These are phyloP conservation scores for Aspergillus ochraceoroseus DNA, from an alignment of 2,329 filamentous ascomycete genomes.

Conservation along the genomic window DNA sequence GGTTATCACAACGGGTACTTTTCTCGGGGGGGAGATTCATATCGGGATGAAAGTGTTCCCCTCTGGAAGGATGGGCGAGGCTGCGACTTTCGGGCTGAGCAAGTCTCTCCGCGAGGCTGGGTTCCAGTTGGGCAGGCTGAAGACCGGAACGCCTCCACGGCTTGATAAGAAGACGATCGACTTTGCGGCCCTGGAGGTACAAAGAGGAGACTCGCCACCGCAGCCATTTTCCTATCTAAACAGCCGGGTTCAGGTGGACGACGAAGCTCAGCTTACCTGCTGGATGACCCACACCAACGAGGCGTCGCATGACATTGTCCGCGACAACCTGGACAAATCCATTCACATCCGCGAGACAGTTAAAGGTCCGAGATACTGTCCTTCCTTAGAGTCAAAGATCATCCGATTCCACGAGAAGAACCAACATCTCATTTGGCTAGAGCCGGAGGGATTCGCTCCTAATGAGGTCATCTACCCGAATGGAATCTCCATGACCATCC, in stretches of 20 bases:
- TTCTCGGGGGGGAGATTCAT: conserved; percentile 92
- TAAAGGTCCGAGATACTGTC: conserved; percentile 90
- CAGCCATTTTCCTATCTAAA: conserved; percentile 90
- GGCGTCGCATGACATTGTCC: conserved; percentile 73
- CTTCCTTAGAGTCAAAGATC: conserved; percentile 90
- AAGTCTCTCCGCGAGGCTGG: conserved; percentile 84
- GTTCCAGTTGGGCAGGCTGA: conserved; percentile 81
- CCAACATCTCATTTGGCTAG: conserved; percentile 88
- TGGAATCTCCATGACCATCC: conserved; percentile 94
- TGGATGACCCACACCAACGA: conserved; percentile 83
- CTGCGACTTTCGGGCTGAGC: conserved; percentile 85
- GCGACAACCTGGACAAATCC: conserved; percentile 87
- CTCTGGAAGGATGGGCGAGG: conserved; percentile 87
- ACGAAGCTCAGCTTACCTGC: conserved; percentile 74
- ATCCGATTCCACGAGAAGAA: conserved; percentile 78
- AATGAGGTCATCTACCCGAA: conserved; percentile 92
- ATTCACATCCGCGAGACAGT: conserved; percentile 95
- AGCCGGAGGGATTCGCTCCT: conserved; percentile 83
- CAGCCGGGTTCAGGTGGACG: conserved; percentile 62
- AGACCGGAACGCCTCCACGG: conserved; percentile 91
- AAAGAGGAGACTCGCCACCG: conserved; percentile 78
- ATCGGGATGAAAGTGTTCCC: conserved; percentile 82
- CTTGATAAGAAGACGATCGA: conserved; percentile 78
- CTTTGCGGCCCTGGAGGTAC: conserved; percentile 64
- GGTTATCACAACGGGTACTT: conserved; percentile 94